phyloP scores from a whole-genome alignment of 2,329 filamentous ascomycete species.

The Coniochaeta hoffmannii region DNA sequence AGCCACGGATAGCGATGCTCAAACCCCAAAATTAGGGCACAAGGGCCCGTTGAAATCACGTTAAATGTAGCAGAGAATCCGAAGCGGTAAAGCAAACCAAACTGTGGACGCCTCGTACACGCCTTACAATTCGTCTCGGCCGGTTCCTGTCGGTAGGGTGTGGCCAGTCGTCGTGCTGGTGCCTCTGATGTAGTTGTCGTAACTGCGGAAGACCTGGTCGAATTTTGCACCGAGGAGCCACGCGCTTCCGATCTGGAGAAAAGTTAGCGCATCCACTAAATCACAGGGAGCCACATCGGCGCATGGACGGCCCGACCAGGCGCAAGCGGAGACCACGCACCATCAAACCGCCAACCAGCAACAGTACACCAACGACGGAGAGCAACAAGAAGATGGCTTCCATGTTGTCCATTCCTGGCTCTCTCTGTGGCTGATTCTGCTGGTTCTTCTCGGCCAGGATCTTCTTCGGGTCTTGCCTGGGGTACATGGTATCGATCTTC shows the following conservation, averaged over 20 bases:
- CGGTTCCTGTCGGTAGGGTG: constrained; percentile 6
- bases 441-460: constrained; percentile 33
- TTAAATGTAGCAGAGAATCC: not conserved
- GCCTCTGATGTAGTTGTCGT: constrained; percentile 24
- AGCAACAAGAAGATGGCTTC: constrained; percentile 59
- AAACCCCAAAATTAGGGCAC: not conserved
- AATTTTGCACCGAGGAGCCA: constrained; percentile 79
- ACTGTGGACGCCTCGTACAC: not conserved
- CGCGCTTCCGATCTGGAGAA: constrained; percentile 61
- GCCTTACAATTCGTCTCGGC: constrained; percentile 24
- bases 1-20: constrained; percentile 2
- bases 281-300: not conserved
- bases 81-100: constrained; percentile 1
- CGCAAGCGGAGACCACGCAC: constrained; percentile 42
- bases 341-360: constrained; percentile 69
- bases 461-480: constrained; percentile 65
- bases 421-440: constrained; percentile 27
- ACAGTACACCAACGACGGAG: constrained; percentile 60
- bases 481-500: constrained; percentile 92
- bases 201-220: constrained; percentile 56
- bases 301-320: not conserved
- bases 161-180: constrained; percentile 5
- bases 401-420: constrained; percentile 42
- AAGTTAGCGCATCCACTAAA: not conserved
- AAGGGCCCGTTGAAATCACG: not conserved